Evolutionary conservation across 345 rosid genomes (phyloP).

Genomic region (Euphorbia lathyris): DNA sequence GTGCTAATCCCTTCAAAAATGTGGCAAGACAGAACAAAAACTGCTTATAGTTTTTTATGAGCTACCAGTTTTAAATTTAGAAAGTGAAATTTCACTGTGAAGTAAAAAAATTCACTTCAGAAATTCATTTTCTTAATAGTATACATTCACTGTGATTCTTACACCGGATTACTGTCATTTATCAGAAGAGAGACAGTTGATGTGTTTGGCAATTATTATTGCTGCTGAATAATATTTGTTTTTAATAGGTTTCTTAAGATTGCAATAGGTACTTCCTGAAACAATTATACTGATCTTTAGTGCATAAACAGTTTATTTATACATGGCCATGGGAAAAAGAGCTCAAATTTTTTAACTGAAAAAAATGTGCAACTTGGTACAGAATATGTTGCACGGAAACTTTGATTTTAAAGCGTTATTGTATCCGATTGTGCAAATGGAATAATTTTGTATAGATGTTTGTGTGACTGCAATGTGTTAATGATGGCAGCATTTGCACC

Average conservation of each 20-base stretch:
- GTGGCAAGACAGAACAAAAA: not conserved
- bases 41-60: not conserved
- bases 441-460: not conserved
- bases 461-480: slow-evolving; percentile 7
- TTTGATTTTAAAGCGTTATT: too few species aligned
- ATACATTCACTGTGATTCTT: not conserved
- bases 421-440: not conserved
- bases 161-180: not conserved
- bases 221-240: not conserved
- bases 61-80: not conserved
- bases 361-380: not conserved
- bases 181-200: not conserved
- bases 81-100: not conserved
- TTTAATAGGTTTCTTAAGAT: not conserved
- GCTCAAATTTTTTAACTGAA: not conserved
- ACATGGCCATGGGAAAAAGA: not conserved
- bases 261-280: not conserved
- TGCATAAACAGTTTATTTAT: slow-evolving; percentile 1
- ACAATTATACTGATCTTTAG: not conserved
- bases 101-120: not conserved
- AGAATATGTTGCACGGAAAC: too few species aligned
- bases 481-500: slow-evolving; percentile 78
- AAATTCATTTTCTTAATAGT: not conserved
- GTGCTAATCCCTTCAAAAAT: too few species aligned
- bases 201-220: too few species aligned